phyloP scores from a whole-genome alignment of 1,284 basidiomycete genomes.

The Entoloma clypeatum region DNA sequence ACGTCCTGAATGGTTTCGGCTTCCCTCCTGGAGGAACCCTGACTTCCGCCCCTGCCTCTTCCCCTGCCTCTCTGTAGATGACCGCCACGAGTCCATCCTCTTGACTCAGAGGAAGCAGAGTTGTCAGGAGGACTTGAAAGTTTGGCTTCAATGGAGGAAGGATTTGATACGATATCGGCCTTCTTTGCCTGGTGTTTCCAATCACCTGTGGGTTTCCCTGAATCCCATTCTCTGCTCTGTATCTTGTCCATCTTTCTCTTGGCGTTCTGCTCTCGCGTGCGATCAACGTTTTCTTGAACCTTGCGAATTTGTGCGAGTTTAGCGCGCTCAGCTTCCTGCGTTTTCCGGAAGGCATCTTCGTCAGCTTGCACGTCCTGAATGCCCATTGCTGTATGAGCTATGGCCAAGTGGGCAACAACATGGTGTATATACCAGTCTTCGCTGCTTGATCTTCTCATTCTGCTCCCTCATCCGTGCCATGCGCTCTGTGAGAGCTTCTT shows the following conservation, averaged over 20 bases:
- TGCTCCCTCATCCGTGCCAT: constrained; percentile 74
- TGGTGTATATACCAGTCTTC: constrained; percentile 47
- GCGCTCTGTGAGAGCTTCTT: constrained; percentile 66
- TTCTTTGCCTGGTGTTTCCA: constrained; percentile 31
- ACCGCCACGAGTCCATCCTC: constrained; percentile 29
- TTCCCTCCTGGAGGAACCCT: constrained; percentile 18
- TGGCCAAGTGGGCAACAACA: constrained; percentile 4
- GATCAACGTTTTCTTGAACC: constrained; percentile 63
- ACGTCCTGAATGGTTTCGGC: constrained; percentile 12
- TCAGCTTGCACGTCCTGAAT: constrained; percentile 71
- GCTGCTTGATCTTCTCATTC: constrained; percentile 79
- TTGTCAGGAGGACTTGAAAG: constrained; percentile 5
- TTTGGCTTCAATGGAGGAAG: constrained; percentile 10
- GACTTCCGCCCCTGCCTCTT: constrained; percentile 32
- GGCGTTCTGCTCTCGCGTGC: constrained; percentile 70
- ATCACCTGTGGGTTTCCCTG: constrained; percentile 55
- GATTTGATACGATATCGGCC: constrained; percentile 5
- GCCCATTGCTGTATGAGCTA: constrained; percentile 8
- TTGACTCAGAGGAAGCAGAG: constrained; percentile 10
- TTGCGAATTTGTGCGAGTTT: constrained; percentile 55
- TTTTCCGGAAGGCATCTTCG: constrained; percentile 69
- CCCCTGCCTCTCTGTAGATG: constrained; percentile 31
- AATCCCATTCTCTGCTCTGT: constrained; percentile 77
- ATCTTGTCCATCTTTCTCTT: constrained; percentile 75
- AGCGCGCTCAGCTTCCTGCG: constrained; percentile 54